phyloP scores from a whole-genome alignment of 495 filamentous ascomycete species.

The Amphirosellinia nigrospora region DNA sequence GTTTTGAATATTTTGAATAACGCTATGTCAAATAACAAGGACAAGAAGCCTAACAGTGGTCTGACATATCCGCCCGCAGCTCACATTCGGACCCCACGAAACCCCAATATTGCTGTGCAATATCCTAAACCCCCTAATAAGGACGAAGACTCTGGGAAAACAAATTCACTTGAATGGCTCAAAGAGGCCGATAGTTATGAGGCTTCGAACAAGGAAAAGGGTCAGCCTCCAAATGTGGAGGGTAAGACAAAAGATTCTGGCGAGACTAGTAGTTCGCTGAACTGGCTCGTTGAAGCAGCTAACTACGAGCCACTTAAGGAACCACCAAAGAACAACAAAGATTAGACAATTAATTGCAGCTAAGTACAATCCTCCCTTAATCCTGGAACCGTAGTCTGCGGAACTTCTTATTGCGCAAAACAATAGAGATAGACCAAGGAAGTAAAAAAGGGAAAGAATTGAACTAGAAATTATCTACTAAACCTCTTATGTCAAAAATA shows the following conservation, averaged over 20 bases:
- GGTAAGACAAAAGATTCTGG: neutral
- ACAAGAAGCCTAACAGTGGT: neutral
- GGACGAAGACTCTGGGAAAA: neutral
- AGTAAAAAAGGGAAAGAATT: no score
- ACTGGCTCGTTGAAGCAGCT: slow-evolving; percentile 8
- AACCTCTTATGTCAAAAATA: no score
- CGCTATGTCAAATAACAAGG: neutral
- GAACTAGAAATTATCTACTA: no score
- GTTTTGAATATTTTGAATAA: no score
- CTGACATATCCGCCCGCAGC: neutral
- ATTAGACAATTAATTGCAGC: neutral
- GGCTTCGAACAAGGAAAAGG: neutral
- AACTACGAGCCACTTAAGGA: slow-evolving; percentile 13
- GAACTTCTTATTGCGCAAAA: no score
- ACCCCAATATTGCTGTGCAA: neutral
- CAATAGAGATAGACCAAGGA: no score
- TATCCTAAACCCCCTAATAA: neutral
- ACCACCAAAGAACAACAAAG: neutral
- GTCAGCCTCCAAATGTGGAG: neutral
- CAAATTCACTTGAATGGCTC: neutral
- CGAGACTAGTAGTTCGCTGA: neutral
- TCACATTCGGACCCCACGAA: neutral
- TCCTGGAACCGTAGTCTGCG: neutral
- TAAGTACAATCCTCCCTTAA: neutral
- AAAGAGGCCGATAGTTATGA: neutral